These are phyloP conservation scores for Ailanthus altissimus DNA, from an alignment of 345 rosid species.

Conservation along the genomic window DNA sequence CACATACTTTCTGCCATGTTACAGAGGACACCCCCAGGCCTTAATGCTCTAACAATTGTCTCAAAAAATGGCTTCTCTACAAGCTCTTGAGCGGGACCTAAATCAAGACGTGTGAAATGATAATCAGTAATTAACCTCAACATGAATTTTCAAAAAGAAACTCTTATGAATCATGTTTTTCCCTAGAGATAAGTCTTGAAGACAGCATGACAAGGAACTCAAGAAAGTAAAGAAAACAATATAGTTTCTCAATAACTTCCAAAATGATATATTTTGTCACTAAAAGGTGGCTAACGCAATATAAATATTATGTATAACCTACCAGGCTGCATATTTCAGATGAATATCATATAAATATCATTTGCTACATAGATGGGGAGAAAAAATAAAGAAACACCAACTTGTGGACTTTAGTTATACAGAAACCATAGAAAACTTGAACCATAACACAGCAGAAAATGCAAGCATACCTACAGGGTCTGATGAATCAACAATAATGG, in stretches of 20 bases:
- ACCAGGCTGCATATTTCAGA: neutral
- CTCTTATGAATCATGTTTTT: too few relatives aligned
- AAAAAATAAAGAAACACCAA: neutral
- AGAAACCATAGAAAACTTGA: neutral
- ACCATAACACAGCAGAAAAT: neutral
- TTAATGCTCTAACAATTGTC: conserved; percentile 68
- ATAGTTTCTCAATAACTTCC: neutral
- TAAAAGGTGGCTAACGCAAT: neutral
- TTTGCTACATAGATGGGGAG: neutral
- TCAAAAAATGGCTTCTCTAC: conserved; percentile 95
- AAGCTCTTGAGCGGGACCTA: conserved; percentile 95
- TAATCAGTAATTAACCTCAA: neutral
- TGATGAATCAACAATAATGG: conserved; percentile 91
- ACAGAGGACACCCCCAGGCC: conserved; percentile 94
- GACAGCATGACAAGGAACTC: neutral
- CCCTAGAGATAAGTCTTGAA: neutral
- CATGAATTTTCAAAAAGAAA: neutral
- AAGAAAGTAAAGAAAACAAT: neutral
- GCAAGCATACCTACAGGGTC: conserved; percentile 83
- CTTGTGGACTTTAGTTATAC: neutral
- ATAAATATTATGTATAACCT: neutral
- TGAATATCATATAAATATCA: neutral
- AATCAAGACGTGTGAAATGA: conserved; percentile 22
- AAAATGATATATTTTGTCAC: neutral
- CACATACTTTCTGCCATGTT: conserved; percentile 99